Evolutionary conservation across 495 filamentous ascomycete genomes (phyloP).

Genomic region (Hyaloscypha bicolor): DNA sequence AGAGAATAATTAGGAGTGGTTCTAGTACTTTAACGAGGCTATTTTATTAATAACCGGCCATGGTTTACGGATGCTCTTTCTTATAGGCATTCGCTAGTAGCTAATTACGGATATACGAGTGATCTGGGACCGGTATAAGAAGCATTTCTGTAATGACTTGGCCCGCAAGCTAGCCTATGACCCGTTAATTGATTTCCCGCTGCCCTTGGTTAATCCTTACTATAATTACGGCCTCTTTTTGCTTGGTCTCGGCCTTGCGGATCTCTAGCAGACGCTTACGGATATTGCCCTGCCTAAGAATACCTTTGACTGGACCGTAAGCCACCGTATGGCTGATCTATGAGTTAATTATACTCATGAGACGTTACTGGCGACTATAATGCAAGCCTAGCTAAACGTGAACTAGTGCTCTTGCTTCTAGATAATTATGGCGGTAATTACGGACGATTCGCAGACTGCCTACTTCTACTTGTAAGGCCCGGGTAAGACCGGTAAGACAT

Average conservation of each 20-base stretch:
- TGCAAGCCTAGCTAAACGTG: conserved; percentile 10
- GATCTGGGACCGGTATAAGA: conserved; percentile 7
- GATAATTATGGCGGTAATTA: background rate
- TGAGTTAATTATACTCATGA: too few relatives aligned
- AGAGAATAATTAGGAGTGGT: conserved; percentile 12
- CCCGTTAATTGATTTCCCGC: too few relatives aligned
- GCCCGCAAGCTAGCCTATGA: too few relatives aligned
- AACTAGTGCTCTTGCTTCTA: background rate
- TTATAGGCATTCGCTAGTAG: conserved; percentile 4
- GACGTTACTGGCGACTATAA: background rate
- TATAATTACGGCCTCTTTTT: too few relatives aligned
- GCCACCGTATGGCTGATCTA: too few relatives aligned
- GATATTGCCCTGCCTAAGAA: too few relatives aligned
- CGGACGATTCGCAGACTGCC: background rate
- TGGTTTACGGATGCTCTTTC: conserved; percentile 13
- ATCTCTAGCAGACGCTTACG: too few relatives aligned
- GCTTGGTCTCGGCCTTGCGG: background rate
- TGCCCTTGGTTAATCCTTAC: too few relatives aligned
- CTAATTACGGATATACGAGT: conserved; percentile 8
- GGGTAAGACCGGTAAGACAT: conserved; percentile 4
- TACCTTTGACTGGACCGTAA: too few relatives aligned
- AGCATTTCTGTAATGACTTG: too few relatives aligned
- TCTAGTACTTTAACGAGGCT: conserved; percentile 12
- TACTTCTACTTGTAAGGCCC: conserved; percentile 25
- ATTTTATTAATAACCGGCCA: background rate